These are phyloP conservation scores for Phyllosticta paracitricarpa DNA, from an alignment of 2,329 filamentous ascomycete species.

Conservation along the genomic window DNA sequence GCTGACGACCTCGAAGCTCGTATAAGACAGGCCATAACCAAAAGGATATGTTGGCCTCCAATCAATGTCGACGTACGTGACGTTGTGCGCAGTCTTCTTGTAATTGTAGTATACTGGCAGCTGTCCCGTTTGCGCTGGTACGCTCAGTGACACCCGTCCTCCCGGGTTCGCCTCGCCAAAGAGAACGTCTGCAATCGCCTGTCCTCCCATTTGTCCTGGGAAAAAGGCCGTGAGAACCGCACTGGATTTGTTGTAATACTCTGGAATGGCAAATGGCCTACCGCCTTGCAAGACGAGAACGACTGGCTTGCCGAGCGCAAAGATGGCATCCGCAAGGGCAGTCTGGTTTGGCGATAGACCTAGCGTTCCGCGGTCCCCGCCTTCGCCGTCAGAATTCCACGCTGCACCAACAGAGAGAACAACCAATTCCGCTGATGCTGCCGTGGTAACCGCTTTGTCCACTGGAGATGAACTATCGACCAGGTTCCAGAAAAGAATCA, in stretches of 20 bases:
- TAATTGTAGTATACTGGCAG: constrained; percentile 84
- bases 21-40: constrained; percentile 77
- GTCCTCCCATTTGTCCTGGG: constrained; percentile 55
- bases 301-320: constrained; percentile 31
- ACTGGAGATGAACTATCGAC: constrained; percentile 26
- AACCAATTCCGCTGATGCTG: constrained; percentile 29
- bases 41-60: constrained; percentile 68
- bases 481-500: constrained; percentile 38
- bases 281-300: constrained; percentile 34
- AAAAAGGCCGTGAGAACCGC: constrained; percentile 33
- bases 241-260: constrained; percentile 29
- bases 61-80: constrained; percentile 25
- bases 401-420: constrained; percentile 32
- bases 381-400: constrained; percentile 39
- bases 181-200: constrained; percentile 68
- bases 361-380: constrained; percentile 31
- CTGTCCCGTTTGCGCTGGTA: constrained; percentile 60
- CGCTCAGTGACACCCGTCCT: constrained; percentile 77
- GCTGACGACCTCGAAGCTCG: constrained; percentile 52
- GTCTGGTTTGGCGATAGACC: constrained; percentile 30
- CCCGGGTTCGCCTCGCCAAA: constrained; percentile 69
- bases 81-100: constrained; percentile 67
- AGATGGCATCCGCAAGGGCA: constrained; percentile 27
- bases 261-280: constrained; percentile 31
- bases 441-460: constrained; percentile 27